Evolutionary conservation across 106 monocot species (phyloP).

Genomic region (Dendrobium chrysotoxum): DNA sequence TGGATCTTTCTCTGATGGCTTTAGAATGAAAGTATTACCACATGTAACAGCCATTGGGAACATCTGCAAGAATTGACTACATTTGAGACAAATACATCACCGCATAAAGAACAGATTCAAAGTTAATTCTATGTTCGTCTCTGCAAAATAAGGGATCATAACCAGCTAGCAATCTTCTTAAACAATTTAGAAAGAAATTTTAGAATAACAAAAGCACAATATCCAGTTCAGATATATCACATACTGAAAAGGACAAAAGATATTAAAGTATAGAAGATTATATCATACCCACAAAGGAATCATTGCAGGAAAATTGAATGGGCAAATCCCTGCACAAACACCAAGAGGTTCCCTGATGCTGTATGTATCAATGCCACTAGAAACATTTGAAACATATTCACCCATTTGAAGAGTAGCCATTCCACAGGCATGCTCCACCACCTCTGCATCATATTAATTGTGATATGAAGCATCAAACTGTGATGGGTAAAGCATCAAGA

Average conservation of each 20-base stretch:
- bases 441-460: slow-evolving; percentile 50
- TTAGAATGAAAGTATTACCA: slow-evolving; percentile 91
- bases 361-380: slow-evolving; percentile 84
- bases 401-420: slow-evolving; percentile 98
- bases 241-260: background rate
- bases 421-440: slow-evolving; percentile 99
- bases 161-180: background rate
- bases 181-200: background rate
- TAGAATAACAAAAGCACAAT: background rate
- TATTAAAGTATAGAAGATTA: background rate
- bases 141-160: background rate
- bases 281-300: slow-evolving; percentile 92
- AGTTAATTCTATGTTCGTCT: slow-evolving; percentile 1
- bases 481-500: background rate
- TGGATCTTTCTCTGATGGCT: slow-evolving; percentile 99
- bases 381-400: slow-evolving; percentile 83
- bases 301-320: slow-evolving; percentile 99
- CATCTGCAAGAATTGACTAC: slow-evolving; percentile 50
- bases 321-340: slow-evolving; percentile 97
- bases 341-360: slow-evolving; percentile 96
- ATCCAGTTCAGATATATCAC: background rate
- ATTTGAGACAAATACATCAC: background rate
- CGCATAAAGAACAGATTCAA: background rate
- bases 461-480: background rate
- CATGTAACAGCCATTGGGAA: slow-evolving; percentile 95